Base-by-base conservation (phyloP, 164 flowering plant genomes). In the Kingdonia uniflora region DNA sequence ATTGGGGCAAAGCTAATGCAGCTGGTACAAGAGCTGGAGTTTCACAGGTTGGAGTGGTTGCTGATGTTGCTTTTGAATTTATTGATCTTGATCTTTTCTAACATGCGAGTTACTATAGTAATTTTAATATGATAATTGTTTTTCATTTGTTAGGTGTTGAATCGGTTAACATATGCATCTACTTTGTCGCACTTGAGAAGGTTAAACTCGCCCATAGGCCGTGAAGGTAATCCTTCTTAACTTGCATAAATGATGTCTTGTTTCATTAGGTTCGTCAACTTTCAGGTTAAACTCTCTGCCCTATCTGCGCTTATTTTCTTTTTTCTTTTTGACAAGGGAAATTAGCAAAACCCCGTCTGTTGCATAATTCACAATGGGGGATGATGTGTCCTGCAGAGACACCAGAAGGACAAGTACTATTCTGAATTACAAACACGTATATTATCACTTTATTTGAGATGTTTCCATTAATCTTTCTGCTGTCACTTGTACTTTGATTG, bases 351-450 rank as follows among this genome's bases (percentile, higher is more conserved):
- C 99, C 99, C 13, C 70, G 97, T 22, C 99, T 89, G 70, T 62
- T 94, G 74, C 99, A 94, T 63, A 89, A 89, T 68, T 94, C 99
- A 17, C 97, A 89, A 49, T 94, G 97, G 99, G 99, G 99, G 49
- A 94, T 94, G 92, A 86, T 94, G 99, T 94, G 99, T 63, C 99
- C 99, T 44, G 97, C 99, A 39, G 97, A 94, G 76, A 94, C 99
- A 8, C 97, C 99, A 37, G 99, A 94, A 76, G 99, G 99, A 67
- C 99, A 89, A 64, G 97, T 86, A 49, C 46, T 38, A 19, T 56
- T 25, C 16, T 33, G 8, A 15, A 37, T 13, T 45, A 14, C 43
- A 5, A 14, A n/a, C n/a, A n/a, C 14, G 19, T 29, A 53, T 46
- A 47, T 51, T 11, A 19, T 2, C 20, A 33, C 15, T 43, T 56